Conservation (phyloP, 176 grass and related monocot genomes). For the Saccharum officinarum region DNA sequence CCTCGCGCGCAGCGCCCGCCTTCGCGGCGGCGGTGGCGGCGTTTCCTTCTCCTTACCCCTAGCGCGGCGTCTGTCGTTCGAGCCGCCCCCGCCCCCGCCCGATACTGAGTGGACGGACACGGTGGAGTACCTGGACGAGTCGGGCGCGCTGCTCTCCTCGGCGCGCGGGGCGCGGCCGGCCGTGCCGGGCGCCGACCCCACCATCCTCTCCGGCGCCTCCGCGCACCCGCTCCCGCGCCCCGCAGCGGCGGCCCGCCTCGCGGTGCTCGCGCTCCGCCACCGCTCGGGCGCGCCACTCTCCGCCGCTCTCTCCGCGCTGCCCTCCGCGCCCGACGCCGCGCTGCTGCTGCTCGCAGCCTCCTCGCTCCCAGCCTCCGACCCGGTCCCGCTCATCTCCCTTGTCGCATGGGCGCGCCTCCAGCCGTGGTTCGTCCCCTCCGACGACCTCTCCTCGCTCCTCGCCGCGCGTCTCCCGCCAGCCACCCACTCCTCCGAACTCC, state of each 20-base stretch:
- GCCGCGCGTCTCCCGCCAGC: conserved; percentile 48
- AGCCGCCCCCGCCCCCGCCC: not conserved
- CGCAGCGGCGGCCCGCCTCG: conserved; percentile 64
- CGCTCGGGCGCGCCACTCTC: conserved; percentile 74
- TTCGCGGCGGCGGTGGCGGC: conserved; percentile 22
- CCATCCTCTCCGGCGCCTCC: conserved; percentile 72
- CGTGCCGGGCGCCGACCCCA: conserved; percentile 64
- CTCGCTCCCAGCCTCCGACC: conserved; percentile 79
- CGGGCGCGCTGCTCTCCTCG: conserved; percentile 67
- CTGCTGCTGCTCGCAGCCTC: conserved; percentile 63
- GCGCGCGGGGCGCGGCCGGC: conserved; percentile 63
- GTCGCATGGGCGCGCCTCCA: conserved; percentile 76
- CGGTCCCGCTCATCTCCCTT: conserved; percentile 72
- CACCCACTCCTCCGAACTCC: conserved; percentile 50
- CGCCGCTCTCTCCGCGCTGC: conserved; percentile 70
- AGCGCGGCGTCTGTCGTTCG: not conserved
- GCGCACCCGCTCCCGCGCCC: conserved; percentile 76
- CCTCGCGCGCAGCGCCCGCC: conserved; percentile 27
- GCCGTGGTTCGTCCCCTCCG: conserved; percentile 66
- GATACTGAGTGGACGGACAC: conserved; percentile 70
- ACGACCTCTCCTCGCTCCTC: conserved; percentile 46
- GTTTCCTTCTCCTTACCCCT: conserved; percentile 13
- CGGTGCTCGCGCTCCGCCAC: conserved; percentile 67
- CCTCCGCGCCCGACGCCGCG: conserved; percentile 61
- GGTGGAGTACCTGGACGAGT: conserved; percentile 87